Conservation (phyloP, 768 basidiomycete genomes). For the Stropharia rugosoannulata region DNA sequence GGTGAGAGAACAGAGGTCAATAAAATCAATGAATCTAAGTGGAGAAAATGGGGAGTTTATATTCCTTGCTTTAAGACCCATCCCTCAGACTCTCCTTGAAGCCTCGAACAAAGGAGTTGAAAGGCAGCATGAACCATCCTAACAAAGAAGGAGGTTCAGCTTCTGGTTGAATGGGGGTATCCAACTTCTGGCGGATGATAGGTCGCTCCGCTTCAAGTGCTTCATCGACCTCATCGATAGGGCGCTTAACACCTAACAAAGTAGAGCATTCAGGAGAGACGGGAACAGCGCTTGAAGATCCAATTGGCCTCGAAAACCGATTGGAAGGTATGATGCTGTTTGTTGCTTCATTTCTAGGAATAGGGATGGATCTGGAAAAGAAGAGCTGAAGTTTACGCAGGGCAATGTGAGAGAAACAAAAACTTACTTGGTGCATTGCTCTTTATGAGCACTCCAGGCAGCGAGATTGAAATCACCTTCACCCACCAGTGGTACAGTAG, state of each 20-base stretch:
- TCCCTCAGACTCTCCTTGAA: conserved; percentile 60
- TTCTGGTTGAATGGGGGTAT: conserved; percentile 41
- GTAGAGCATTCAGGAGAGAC: conserved; percentile 17
- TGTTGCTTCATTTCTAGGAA: conserved; percentile 15
- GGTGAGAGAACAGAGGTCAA: conserved; percentile 2
- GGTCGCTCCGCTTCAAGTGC: conserved; percentile 38
- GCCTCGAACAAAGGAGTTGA: conserved; percentile 64
- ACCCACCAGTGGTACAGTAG: conserved; percentile 42
- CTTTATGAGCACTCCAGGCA: conserved; percentile 65
- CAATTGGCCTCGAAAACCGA: conserved; percentile 19
- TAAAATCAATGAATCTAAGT: conserved; percentile 2
- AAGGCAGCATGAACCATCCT: conserved; percentile 62
- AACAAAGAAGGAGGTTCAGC: conserved; percentile 41
- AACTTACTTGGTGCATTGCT: conserved; percentile 36
- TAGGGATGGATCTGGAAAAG: conserved; percentile 14
- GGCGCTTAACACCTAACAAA: conserved; percentile 42
- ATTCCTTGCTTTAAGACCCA: conserved; percentile 13
- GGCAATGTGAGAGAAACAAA: background rate
- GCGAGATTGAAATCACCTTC: conserved; percentile 59
- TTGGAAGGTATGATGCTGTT: conserved; percentile 20
- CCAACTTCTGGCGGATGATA: conserved; percentile 51
- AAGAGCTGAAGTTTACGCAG: background rate
- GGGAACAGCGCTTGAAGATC: conserved; percentile 34
- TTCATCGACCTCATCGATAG: conserved; percentile 38
- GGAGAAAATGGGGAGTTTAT: conserved; percentile 6